These are phyloP conservation scores for Candida chauliodis DNA, from an alignment of 805 yeast species.

Conservation along the genomic window DNA sequence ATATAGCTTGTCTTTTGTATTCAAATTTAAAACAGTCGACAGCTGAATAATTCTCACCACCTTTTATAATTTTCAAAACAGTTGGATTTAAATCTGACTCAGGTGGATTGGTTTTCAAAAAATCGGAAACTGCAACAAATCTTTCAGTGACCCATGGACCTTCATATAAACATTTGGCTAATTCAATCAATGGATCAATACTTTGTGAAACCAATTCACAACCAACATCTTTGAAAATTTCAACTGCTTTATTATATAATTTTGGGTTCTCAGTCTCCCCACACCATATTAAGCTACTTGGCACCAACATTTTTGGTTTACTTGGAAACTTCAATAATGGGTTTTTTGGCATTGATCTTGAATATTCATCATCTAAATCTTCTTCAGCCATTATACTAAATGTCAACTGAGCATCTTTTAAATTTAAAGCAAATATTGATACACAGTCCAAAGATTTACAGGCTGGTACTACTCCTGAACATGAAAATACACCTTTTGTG, in stretches of 20 bases:
- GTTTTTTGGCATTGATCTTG: slow-evolving; percentile 68
- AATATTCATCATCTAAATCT: slow-evolving; percentile 74
- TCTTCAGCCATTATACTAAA: slow-evolving; percentile 69
- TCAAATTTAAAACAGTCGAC: slow-evolving; percentile 82
- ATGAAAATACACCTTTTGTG: slow-evolving; percentile 81
- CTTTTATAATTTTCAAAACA: slow-evolving; percentile 68
- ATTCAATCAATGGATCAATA: slow-evolving; percentile 69
- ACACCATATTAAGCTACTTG: slow-evolving; percentile 69
- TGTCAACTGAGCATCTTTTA: slow-evolving; percentile 78
- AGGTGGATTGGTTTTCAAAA: slow-evolving; percentile 69
- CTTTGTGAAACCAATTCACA: slow-evolving; percentile 57
- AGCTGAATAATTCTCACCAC: slow-evolving; percentile 77
- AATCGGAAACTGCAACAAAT: slow-evolving; percentile 75
- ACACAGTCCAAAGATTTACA: slow-evolving; percentile 93
- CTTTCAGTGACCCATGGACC: slow-evolving; percentile 99
- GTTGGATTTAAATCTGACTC: slow-evolving; percentile 75
- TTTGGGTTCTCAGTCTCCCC: slow-evolving; percentile 77
- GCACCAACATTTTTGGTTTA: slow-evolving; percentile 71
- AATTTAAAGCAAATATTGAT: slow-evolving; percentile 73
- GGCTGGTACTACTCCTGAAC: slow-evolving; percentile 94
- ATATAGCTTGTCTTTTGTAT: slow-evolving; percentile 77
- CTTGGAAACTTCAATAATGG: slow-evolving; percentile 59
- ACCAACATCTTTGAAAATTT: slow-evolving; percentile 41
- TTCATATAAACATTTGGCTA: slow-evolving; percentile 87
- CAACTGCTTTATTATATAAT: slow-evolving; percentile 61